Conservation (phyloP, 257 asterid species). For the Jacaranda mimosifolia region DNA sequence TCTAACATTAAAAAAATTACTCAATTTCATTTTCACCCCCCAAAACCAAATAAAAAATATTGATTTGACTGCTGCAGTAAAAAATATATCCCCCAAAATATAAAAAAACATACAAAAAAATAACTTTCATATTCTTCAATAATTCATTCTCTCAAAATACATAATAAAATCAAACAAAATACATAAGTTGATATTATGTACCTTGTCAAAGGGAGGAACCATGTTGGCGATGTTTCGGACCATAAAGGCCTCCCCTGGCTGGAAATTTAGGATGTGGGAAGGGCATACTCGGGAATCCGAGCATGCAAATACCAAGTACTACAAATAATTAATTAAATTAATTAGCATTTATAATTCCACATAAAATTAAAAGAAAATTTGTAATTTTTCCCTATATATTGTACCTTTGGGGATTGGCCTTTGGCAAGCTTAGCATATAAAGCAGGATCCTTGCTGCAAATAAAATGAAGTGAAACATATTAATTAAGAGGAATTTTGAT, state of each 20-base stretch:
- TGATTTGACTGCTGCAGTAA: too few relatives aligned
- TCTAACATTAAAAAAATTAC: too few relatives aligned
- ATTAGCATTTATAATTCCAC: not conserved
- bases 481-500: not conserved
- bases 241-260: slow-evolving; percentile 75
- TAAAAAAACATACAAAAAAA: too few relatives aligned
- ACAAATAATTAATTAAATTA: slow-evolving; percentile 8
- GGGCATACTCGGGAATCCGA: slow-evolving; percentile 81
- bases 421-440: slow-evolving; percentile 53
- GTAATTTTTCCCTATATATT: not conserved
- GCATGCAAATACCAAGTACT: slow-evolving; percentile 73
- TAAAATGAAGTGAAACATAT: not conserved
- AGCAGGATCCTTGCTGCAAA: slow-evolving; percentile 50
- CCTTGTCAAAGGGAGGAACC: slow-evolving; percentile 73
- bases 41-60: too few relatives aligned
- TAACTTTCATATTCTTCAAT: too few relatives aligned
- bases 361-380: not conserved
- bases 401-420: slow-evolving; percentile 65
- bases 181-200: slow-evolving; percentile 45
- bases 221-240: slow-evolving; percentile 69
- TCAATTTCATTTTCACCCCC: too few relatives aligned
- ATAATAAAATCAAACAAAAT: too few relatives aligned
- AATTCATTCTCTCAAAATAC: too few relatives aligned
- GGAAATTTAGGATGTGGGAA: slow-evolving; percentile 59
- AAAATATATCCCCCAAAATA: too few relatives aligned